A percentile compares a stretch with the other conserved stretches of the same genome.
Evolutionary conservation across 2,329 filamentous ascomycete genomes (phyloP).

Genomic region (Tolypocladium amazonense): DNA sequence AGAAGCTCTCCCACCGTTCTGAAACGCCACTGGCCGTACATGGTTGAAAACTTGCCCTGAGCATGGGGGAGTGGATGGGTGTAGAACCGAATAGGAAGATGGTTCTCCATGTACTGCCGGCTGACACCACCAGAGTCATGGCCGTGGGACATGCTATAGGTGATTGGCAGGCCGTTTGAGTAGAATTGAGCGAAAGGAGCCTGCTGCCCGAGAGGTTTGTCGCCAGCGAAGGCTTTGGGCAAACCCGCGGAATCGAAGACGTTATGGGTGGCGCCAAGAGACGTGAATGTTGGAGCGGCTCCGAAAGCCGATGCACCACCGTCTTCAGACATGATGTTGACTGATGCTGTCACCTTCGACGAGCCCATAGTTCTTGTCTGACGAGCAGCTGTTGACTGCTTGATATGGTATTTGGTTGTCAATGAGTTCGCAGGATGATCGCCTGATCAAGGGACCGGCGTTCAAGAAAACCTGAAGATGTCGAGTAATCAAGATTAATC

Average conservation of each 20-base stretch:
- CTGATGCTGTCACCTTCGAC: background rate
- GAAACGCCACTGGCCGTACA: slow-evolving; percentile 15
- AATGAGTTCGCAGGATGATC: background rate
- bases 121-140: slow-evolving; percentile 12
- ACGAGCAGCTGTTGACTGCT: background rate
- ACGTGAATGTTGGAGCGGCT: slow-evolving; percentile 2
- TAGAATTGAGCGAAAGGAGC: slow-evolving; percentile 20
- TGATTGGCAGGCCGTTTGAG: slow-evolving; percentile 22
- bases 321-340: slow-evolving; percentile 6
- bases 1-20: slow-evolving; percentile 17
- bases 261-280: slow-evolving; percentile 6
- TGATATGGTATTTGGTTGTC: background rate
- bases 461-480: background rate
- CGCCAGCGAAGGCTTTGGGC: slow-evolving; percentile 10
- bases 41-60: slow-evolving; percentile 29
- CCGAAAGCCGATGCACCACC: background rate
- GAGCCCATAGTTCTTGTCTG: background rate
- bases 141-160: slow-evolving; percentile 22
- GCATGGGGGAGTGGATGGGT: slow-evolving; percentile 17
- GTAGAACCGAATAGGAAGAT: slow-evolving; percentile 26
- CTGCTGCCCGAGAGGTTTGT: slow-evolving; percentile 13
- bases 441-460: too few species aligned
- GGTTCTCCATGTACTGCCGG: slow-evolving; percentile 22
- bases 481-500: background rate
- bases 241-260: slow-evolving; percentile 7